These are phyloP conservation scores for Periconia sp. DNA, from an alignment of 2,329 filamentous ascomycete genomes.

Conservation along the genomic window DNA sequence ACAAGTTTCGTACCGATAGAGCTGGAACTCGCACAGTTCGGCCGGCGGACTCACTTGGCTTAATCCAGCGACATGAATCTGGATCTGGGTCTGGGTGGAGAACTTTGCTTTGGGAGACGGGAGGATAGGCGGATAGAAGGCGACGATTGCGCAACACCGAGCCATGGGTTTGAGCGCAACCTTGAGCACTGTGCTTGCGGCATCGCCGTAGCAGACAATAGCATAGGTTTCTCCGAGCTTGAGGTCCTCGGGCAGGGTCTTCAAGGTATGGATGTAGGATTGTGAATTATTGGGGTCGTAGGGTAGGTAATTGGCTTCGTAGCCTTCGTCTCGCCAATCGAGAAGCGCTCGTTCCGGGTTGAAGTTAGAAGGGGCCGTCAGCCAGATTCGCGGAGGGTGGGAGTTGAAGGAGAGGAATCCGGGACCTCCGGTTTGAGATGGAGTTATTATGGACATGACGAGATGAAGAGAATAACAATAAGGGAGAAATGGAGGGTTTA, in stretches of 20 bases:
- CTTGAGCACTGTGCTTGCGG: slow-evolving; percentile 45
- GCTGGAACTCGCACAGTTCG: slow-evolving; percentile 40
- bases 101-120: slow-evolving; percentile 42
- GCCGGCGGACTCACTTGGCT: slow-evolving; percentile 33
- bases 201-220: slow-evolving; percentile 44
- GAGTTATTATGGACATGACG: slow-evolving; percentile 31
- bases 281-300: slow-evolving; percentile 27
- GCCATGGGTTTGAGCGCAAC: slow-evolving; percentile 44
- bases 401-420: slow-evolving; percentile 43
- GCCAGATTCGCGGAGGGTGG: slow-evolving; percentile 39
- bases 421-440: slow-evolving; percentile 20
- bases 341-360: slow-evolving; percentile 43
- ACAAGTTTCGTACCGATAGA: slow-evolving; percentile 44
- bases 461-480: not conserved
- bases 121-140: slow-evolving; percentile 47
- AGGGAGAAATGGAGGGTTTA: not conserved
- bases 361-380: slow-evolving; percentile 43
- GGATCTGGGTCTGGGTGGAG: slow-evolving; percentile 40
- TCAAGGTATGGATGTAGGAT: slow-evolving; percentile 35
- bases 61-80: slow-evolving; percentile 44
- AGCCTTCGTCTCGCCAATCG: slow-evolving; percentile 48
- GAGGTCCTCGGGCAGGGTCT: slow-evolving; percentile 43
- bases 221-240: slow-evolving; percentile 41
- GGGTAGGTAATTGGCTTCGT: slow-evolving; percentile 44
- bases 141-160: slow-evolving; percentile 44